Evolutionary conservation across 164 flowering plant species (phyloP).

Genomic region (Echeveria elegans): DNA sequence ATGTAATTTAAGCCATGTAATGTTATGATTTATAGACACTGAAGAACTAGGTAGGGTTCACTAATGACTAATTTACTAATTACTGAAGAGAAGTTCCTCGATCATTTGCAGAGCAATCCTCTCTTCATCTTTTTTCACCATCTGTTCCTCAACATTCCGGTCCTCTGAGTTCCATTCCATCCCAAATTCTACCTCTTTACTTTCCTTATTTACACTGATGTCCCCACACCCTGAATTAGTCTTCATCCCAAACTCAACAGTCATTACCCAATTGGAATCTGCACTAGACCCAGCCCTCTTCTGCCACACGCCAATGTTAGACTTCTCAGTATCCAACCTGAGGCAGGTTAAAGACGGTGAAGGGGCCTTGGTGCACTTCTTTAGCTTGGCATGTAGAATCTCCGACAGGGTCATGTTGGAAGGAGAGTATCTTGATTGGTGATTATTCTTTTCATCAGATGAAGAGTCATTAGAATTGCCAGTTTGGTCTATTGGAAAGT

Average conservation of each 20-base stretch:
- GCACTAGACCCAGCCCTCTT: slow-evolving; percentile 26
- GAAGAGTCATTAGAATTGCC: background rate
- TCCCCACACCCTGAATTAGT: background rate
- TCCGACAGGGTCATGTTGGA: slow-evolving; percentile 15
- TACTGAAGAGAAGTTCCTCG: slow-evolving; percentile 54
- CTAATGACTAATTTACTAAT: background rate
- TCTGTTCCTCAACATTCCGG: background rate
- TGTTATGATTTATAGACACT: background rate
- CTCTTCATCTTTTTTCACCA: slow-evolving; percentile 42
- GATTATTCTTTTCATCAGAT: background rate
- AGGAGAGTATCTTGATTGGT: slow-evolving; percentile 4
- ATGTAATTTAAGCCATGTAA: background rate
- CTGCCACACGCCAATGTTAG: slow-evolving; percentile 45
- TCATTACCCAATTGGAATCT: slow-evolving; percentile 35
- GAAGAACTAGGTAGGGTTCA: background rate
- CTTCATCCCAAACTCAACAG: slow-evolving; percentile 24
- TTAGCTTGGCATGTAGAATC: slow-evolving; percentile 26
- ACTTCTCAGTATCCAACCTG: slow-evolving; percentile 31
- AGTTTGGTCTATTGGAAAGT: slow-evolving; percentile 20
- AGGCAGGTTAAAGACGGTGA: slow-evolving; percentile 31
- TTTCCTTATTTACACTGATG: background rate
- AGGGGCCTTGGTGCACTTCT: slow-evolving; percentile 23
- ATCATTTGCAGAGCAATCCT: slow-evolving; percentile 59
- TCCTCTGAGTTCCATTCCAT: slow-evolving; percentile 3
- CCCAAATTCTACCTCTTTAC: background rate